A percentile compares a stretch with the other conserved stretches of the same genome.
Evolutionary conservation across 345 rosid genomes (phyloP).

Genomic region (Bruguiera gymnorhiza): DNA sequence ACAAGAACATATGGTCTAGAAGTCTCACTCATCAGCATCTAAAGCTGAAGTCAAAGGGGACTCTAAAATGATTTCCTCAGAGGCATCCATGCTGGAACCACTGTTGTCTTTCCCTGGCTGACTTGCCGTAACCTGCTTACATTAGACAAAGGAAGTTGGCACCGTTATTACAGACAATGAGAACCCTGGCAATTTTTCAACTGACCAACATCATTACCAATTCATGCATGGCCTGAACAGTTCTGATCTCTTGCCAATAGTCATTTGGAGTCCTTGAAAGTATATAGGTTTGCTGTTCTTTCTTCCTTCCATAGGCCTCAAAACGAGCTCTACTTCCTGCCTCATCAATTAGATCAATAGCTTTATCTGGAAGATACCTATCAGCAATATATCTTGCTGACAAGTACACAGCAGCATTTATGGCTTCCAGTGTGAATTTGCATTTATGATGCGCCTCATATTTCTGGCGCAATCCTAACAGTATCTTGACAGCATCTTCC

Average conservation of each 20-base stretch:
- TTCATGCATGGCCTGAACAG: constrained; percentile 97
- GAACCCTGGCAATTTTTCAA: constrained; percentile 13
- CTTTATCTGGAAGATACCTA: constrained; percentile 96
- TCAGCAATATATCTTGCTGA: constrained; percentile 87
- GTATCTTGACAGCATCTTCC: constrained; percentile 90
- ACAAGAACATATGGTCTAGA: constrained; percentile 16
- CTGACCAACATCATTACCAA: constrained; percentile 51
- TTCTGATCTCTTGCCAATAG: constrained; percentile 96
- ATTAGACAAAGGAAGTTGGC: constrained; percentile 15
- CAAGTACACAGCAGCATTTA: constrained; percentile 85
- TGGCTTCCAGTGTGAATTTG: constrained; percentile 72
- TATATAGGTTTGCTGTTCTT: constrained; percentile 66
- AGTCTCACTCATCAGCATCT: constrained; percentile 59
- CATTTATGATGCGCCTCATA: constrained; percentile 92
- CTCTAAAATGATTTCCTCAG: constrained; percentile 47
- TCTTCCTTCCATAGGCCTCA: constrained; percentile 75
- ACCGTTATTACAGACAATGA: constrained; percentile 13
- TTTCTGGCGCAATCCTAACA: constrained; percentile 82
- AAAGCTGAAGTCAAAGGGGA: constrained; percentile 47
- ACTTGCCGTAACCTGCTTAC: constrained; percentile 59
- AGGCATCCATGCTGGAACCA: constrained; percentile 39
- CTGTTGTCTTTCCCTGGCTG: constrained; percentile 41
- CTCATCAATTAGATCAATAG: constrained; percentile 96
- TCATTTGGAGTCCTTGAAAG: constrained; percentile 83
- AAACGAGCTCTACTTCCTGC: constrained; percentile 98